Base-by-base conservation (phyloP, 1,139 yeast species). In the Lodderomyces beijingensis region DNA sequence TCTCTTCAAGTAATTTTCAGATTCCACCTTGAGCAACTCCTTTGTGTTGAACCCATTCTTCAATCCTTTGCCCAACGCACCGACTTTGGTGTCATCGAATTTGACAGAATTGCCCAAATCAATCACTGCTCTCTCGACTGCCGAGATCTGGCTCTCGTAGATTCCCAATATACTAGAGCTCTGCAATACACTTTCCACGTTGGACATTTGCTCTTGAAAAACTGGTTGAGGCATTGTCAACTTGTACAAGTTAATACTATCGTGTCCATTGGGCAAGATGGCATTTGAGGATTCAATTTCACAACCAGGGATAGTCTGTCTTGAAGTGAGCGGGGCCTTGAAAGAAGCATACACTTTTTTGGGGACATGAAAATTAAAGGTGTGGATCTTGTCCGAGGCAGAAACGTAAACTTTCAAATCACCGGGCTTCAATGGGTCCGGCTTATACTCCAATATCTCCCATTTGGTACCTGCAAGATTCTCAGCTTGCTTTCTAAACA, bases 31-130 rank as follows among this genome's bases (percentile, higher is more conserved):
- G 13, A 62, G 55, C 32, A 84, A 57, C 52, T 83, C 80, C 35
- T 73, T 74, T 38, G 74, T 53, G 14, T 81, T 77, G 56, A 93
- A 93, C 0, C 98, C 98, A 39, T 74, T 71, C 45, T 86, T 88
- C 40, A 93, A 62, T 16, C 96, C 95, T 47, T 74, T 77, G 7
- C 96, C 95, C n/a, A 91, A 64, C 1, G 91, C 76, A 12, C 96
- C 96, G 12, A 87, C 77, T 35, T 70, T 65, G 0, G 84, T 70
- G 41, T 74, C 79, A 44, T 77, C 85, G 43, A 88, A 81, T 20
- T 69, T 68, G 17, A 91, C 84, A 8, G 75, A 66, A 16, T 79
- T 70, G 2, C 98, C 98, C 21, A 91, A 61, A 25, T 81, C 81
- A 43, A 93, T 72, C 25, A 88, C 70, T 0, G 88, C 88, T 30